Conservation (phyloP, 1,139 yeast species). For the Candida pseudocylindracea region DNA sequence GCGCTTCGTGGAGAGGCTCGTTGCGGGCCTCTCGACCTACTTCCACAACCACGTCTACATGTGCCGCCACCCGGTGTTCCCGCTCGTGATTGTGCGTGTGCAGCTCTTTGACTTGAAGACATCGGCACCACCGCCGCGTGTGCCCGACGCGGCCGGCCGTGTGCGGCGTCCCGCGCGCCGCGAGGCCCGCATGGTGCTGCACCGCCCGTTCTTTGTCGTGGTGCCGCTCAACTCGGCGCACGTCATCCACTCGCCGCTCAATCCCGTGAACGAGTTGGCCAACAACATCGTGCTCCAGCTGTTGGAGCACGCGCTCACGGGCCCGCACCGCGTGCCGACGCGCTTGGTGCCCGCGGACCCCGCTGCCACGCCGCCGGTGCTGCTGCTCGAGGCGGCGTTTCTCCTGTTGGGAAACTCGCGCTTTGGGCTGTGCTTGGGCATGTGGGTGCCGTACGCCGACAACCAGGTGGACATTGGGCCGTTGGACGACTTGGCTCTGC, state of each 20-base stretch:
- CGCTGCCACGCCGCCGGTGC: constrained; percentile 6
- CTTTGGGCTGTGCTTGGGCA: constrained; percentile 33
- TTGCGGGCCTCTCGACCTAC: constrained; percentile 21
- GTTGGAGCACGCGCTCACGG: constrained; percentile 11
- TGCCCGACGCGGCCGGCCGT: constrained; percentile 2
- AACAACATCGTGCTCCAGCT: constrained; percentile 33
- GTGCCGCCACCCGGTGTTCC: constrained; percentile 42
- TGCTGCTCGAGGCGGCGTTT: constrained; percentile 29
- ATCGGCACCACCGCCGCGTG: constrained; percentile 2
- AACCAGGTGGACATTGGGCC: constrained; percentile 41
- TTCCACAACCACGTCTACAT: constrained; percentile 39
- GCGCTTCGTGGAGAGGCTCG: constrained; percentile 22
- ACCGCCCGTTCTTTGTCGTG: constrained; percentile 41
- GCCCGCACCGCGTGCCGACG: too few species aligned
- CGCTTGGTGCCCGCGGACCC: too few species aligned
- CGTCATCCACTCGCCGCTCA: constrained; percentile 28
- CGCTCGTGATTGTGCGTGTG: constrained; percentile 35
- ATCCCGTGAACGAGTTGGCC: constrained; percentile 4
- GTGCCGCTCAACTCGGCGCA: constrained; percentile 48
- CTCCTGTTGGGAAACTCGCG: constrained; percentile 39
- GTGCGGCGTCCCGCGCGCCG: not conserved
- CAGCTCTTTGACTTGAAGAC: constrained; percentile 39
- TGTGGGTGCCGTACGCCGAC: constrained; percentile 54
- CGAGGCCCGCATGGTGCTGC: constrained; percentile 21
- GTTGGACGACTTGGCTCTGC: constrained; percentile 17